Base-by-base conservation (phyloP, 2,329 filamentous ascomycete genomes). In the Microthyrium microscopicum region DNA sequence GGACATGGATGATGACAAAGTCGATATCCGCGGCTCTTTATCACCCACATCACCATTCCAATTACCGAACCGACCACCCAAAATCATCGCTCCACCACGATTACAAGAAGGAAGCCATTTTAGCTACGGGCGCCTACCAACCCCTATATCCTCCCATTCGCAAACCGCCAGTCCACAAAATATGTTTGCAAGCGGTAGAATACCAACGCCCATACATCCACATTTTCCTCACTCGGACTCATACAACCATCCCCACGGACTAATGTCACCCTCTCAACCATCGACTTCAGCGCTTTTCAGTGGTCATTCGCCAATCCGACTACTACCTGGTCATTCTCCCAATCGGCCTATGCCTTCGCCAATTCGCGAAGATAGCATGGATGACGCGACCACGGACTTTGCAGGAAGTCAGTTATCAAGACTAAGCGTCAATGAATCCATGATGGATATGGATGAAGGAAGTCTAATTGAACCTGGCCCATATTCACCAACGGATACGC, bases 141-240 rank as follows among this genome's bases (percentile, higher is more conserved):
- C 25, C 24, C 18, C 15, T 13, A 20, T 13, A 28, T 9, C 36
- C 26, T 5, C 18, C 4, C 8, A 35, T 31, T 5, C 26, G 31
- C 11, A 31, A 37, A 15, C 18, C 34, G 15, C 34, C 18, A 6
- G 9, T 5, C 7, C 30, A 8, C 20, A 19, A 33, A 29, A 40
- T 20, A 28, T 28, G 31, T 34, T 40, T 27, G 18, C 32, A 8
- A 36, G 31, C 16, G 49, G 38, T 39, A 42, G 54, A n/a, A 48
- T 57, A 35, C 53, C 54, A 3, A 57, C 55, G 16, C 55, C 55
- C 26, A 57, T 57, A 34, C 50, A 55, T 34, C 44, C 51, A 30
- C 51, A 44, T 1, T 57, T 57, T 35, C 46, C 12, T 21, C 17
- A 19, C 15, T 12, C 28, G 19, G 3, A 29, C 20, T n/a, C 21